Evolutionary conservation across 768 basidiomycete species (phyloP), one percentile per base, ranked within the genome.

Genomic region (Dacryopinax spathularia): DNA sequence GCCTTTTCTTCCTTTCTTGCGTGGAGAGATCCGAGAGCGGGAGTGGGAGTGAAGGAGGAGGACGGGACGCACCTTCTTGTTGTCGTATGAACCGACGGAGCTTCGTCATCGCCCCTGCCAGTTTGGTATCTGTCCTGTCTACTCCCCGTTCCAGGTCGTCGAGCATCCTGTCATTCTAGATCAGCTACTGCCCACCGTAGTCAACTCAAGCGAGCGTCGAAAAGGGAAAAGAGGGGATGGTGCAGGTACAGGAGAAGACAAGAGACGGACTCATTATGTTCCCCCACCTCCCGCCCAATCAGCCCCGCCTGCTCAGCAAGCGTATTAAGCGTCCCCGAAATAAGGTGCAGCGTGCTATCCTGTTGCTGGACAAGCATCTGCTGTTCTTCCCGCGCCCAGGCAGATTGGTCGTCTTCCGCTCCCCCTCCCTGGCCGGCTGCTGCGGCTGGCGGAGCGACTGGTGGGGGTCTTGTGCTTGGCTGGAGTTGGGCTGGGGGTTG

Each of bases 261-360:
- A 18, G 48, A 22, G 10, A 69, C 84, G 66, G 66, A 95, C 95
- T 91, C 90, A 68, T 87, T 89, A 69, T 99, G 96, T 71, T 94
- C 91, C 9, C 73, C 77, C 60, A 98, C 89, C 72, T 99, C 96
- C 64, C 84, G 84, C 0, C 95, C 95, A 84, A 99, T 99, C 33
- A 97, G 77, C 12, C 87, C 88, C 0, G 96, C 96, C 75, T 98
- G 96, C 66, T 89, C 86, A 0, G 87, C 86, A 6, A 99, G 77
- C 0, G 88, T 93, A 63, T 72, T 84, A 62, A 99, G 74, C 1
- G 94, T 93, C 0, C 92, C 91, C 0, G 87, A 82, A 71, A 99
- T 94, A 0, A 87, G 82, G 63, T 87, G 85, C 69, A 99, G 87
- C 0, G 93, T 88, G 31, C 84, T 80, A 71, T 99, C 96, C 77